A percentile compares a stretch with the other conserved stretches of the same genome.
phyloP scores from a whole-genome alignment of 1,284 basidiomycete genomes.

The Sporisorium graminicola region DNA sequence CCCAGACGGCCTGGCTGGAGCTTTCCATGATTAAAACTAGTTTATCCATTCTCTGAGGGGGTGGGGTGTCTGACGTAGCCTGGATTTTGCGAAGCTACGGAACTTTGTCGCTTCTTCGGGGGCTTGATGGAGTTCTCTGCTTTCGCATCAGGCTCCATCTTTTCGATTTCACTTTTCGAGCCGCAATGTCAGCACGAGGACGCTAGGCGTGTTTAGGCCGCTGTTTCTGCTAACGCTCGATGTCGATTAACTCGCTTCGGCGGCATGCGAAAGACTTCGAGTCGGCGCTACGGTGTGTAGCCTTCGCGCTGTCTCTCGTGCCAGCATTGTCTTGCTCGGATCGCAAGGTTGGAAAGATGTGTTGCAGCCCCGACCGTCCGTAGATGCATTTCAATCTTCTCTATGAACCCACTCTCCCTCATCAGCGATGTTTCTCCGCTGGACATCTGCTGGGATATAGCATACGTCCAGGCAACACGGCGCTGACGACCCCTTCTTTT shows the following conservation, averaged over 20 bases:
- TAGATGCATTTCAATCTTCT: slow-evolving; percentile 58
- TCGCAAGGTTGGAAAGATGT: slow-evolving; percentile 23
- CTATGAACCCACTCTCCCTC: slow-evolving; percentile 41
- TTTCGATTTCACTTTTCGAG: slow-evolving; percentile 19
- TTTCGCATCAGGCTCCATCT: slow-evolving; percentile 30
- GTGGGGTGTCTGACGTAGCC: slow-evolving; percentile 47
- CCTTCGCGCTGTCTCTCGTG: slow-evolving; percentile 38
- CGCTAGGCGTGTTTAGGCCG: slow-evolving; percentile 47
- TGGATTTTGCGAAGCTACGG: slow-evolving; percentile 15
- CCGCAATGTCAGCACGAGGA: slow-evolving; percentile 21
- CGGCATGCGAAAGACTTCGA: slow-evolving; percentile 51
- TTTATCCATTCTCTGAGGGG: slow-evolving; percentile 62
- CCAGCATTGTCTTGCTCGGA: slow-evolving; percentile 10
- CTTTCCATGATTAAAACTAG: slow-evolving; percentile 56
- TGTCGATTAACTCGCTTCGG: slow-evolving; percentile 53
- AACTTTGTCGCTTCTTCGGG: slow-evolving; percentile 4
- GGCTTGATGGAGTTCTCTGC: slow-evolving; percentile 7
- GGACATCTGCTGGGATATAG: slow-evolving; percentile 3
- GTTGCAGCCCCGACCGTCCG: slow-evolving; percentile 47
- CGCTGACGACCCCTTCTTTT: slow-evolving; percentile 9
- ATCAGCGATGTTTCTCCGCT: slow-evolving; percentile 5
- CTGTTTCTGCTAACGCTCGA: slow-evolving; percentile 10
- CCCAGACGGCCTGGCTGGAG: neutral
- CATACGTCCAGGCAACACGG: neutral
- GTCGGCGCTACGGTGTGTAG: slow-evolving; percentile 37